These are phyloP conservation scores for Glarea lozoyensis DNA, from an alignment of 495 filamentous ascomycete genomes.

Conservation along the genomic window DNA sequence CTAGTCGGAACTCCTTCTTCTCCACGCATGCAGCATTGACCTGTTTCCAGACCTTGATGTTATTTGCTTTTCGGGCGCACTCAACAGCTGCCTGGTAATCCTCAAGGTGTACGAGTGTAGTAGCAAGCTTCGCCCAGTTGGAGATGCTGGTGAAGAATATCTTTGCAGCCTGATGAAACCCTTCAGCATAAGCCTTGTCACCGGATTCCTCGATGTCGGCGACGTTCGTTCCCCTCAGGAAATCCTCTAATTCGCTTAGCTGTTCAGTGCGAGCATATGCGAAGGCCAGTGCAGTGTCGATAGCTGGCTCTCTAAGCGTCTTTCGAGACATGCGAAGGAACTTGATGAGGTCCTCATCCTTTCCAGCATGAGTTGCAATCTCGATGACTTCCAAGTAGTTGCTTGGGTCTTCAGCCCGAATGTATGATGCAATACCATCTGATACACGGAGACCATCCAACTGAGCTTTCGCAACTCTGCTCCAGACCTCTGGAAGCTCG, in stretches of 20 bases:
- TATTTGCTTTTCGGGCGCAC: slow-evolving; percentile 98
- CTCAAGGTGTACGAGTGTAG: slow-evolving; percentile 88
- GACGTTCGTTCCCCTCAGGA: slow-evolving; percentile 88
- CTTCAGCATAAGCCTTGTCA: slow-evolving; percentile 95
- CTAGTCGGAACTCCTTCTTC: slow-evolving; percentile 98
- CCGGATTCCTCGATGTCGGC: slow-evolving; percentile 92
- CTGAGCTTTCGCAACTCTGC: slow-evolving; percentile 96
- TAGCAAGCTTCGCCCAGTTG: slow-evolving; percentile 99
- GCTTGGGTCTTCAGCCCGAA: slow-evolving; percentile 83
- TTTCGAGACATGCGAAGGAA: slow-evolving; percentile 96
- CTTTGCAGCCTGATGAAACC: slow-evolving; percentile 92
- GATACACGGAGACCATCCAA: slow-evolving; percentile 89
- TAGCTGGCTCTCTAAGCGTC: slow-evolving; percentile 86
- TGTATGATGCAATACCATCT: slow-evolving; percentile 95
- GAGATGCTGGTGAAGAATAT: slow-evolving; percentile 98
- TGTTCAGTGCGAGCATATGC: slow-evolving; percentile 87
- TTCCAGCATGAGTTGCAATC: slow-evolving; percentile 89
- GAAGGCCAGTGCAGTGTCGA: slow-evolving; percentile 91
- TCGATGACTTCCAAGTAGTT: slow-evolving; percentile 97
- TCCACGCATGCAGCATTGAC: slow-evolving; percentile 94
- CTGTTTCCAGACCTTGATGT: slow-evolving; percentile 99
- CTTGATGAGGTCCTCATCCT: slow-evolving; percentile 96
- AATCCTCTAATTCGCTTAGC: slow-evolving; percentile 91
- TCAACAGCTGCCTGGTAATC: slow-evolving; percentile 98
- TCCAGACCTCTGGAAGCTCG: slow-evolving; percentile 97